Base-by-base conservation (phyloP, 305 asterid genomes). In the Coffea humblotiana region DNA sequence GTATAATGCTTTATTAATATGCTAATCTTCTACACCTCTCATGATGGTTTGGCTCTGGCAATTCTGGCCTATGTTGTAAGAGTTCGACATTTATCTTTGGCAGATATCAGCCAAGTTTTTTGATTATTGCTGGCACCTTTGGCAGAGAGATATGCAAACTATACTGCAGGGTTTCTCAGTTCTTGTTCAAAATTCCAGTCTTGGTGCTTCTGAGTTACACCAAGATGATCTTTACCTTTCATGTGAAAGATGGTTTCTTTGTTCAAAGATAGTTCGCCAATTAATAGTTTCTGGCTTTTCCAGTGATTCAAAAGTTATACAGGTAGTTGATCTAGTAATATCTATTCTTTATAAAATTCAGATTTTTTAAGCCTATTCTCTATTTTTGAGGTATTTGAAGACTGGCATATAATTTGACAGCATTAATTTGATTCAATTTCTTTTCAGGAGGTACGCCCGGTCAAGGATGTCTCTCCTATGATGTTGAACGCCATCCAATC, bases 71-170 rank as follows among this genome's bases (percentile, higher is more conserved):
- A 8, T 76, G 75, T 81, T 48, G 68, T 79, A 71, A 64, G 40
- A 60, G 64, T 67, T 84, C 72, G 60, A 71, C 84, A 76, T 83
- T 89, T 75, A 77, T 87, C 86, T 81, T 88, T 88, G 89, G 92
- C 99, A 96, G 99, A 91, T 96, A 84, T 92, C 98, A 49, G 87
- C 91, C 78, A 95, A 94, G 83, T 94, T 96, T 89, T 96, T 96
- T 86, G 99, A 96, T 82, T 96, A 90, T 87, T 86, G 97, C 92
- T 96, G 99, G 99, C 92, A 90, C 87, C 97, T 96, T 78, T 96
- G 99, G 99, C 98, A 92, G 95, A 87, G 86, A 75, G 98, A 96
- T 80, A 80, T 90, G 82, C 97, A 91, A 89, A 87, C 88, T 77
- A 88, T 96, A 83, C 88, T 94, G 83, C 94, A 88, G 82, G 92